Evolutionary conservation across 768 basidiomycete species (phyloP).

Genomic region (Amanita subjunquillea): DNA sequence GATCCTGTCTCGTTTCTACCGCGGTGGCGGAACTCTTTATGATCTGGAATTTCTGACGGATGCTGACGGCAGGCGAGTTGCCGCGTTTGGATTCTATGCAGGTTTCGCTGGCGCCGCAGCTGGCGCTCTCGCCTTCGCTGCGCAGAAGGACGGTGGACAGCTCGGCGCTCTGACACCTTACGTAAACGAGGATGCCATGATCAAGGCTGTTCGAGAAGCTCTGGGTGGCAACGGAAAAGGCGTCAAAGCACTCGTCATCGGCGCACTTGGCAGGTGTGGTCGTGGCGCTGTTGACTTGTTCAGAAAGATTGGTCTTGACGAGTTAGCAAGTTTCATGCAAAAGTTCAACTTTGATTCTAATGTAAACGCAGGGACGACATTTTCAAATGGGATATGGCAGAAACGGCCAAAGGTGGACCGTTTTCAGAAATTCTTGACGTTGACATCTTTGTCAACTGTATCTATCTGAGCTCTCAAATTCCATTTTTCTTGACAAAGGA

Average conservation of each 20-base stretch:
- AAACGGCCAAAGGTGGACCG: slow-evolving; percentile 95
- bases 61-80: slow-evolving; percentile 76
- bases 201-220: slow-evolving; percentile 54
- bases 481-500: slow-evolving; percentile 74
- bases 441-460: slow-evolving; percentile 98
- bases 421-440: slow-evolving; percentile 93
- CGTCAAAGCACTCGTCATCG: slow-evolving; percentile 86
- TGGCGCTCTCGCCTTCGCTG: slow-evolving; percentile 71
- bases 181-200: slow-evolving; percentile 76
- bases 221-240: slow-evolving; percentile 63
- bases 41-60: slow-evolving; percentile 95
- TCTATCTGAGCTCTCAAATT: slow-evolving; percentile 83
- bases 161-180: slow-evolving; percentile 74
- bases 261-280: slow-evolving; percentile 92
- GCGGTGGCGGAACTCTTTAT: slow-evolving; percentile 79
- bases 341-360: background rate
- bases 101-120: slow-evolving; percentile 98
- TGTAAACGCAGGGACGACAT: slow-evolving; percentile 65
- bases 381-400: slow-evolving; percentile 94
- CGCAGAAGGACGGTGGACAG: slow-evolving; percentile 46
- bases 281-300: slow-evolving; percentile 93
- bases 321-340: slow-evolving; percentile 43
- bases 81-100: slow-evolving; percentile 97
- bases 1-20: slow-evolving; percentile 77
- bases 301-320: slow-evolving; percentile 87